Evolutionary conservation across 805 yeast genomes (phyloP).

Genomic region (Debaryomyces prosopidis): DNA sequence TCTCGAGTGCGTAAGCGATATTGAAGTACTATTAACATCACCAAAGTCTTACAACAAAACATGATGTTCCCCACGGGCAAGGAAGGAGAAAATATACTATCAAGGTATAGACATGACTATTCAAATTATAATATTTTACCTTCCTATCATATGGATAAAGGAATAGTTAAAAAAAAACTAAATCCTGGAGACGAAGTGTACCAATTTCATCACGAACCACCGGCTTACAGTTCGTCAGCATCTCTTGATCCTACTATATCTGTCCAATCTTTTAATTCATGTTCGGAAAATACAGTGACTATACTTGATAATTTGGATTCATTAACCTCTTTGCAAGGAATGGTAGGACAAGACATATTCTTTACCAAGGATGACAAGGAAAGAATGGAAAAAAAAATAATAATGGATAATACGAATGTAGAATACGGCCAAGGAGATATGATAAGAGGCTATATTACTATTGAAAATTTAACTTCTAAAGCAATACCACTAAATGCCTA

Average conservation of each 20-base stretch:
- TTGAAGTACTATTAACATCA: too few relatives aligned
- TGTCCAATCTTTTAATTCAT: not conserved
- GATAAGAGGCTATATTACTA: constrained; percentile 48
- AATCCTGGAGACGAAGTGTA: not conserved
- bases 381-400: not conserved
- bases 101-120: not conserved
- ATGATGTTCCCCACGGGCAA: too few relatives aligned
- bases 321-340: not conserved
- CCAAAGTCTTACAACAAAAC: too few relatives aligned
- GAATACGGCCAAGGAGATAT: constrained; percentile 61
- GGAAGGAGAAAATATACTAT: too few relatives aligned
- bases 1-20: too few relatives aligned
- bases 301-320: not conserved
- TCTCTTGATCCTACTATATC: not conserved
- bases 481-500: constrained; percentile 56
- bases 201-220: not conserved
- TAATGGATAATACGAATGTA: not conserved
- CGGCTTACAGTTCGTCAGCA: not conserved
- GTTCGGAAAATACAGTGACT: not conserved
- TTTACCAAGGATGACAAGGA: not conserved
- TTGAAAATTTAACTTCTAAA: constrained; percentile 37
- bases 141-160: constrained; percentile 3
- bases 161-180: not conserved
- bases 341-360: not conserved
- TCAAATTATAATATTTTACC: constrained; percentile 2